Percentiles rank a stretch among this genome's conserved stretches.
phyloP scores from a whole-genome alignment of 2,329 filamentous ascomycete genomes.

The Coleophoma eucalyptorum region DNA sequence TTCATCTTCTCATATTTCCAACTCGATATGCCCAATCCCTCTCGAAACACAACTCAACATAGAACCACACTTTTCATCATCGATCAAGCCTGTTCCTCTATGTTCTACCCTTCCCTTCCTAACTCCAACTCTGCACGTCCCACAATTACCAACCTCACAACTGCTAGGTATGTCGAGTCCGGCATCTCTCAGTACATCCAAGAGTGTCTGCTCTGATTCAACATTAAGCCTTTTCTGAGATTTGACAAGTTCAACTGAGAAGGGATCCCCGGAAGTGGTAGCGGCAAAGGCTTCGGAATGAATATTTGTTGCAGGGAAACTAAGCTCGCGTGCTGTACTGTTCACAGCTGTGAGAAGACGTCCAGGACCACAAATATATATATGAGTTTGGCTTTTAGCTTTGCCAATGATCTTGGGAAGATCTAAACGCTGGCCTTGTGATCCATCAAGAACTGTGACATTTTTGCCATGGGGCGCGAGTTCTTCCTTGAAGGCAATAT shows the following conservation, averaged over 20 bases:
- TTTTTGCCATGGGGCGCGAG: conserved; percentile 37
- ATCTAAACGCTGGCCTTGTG: conserved; percentile 45
- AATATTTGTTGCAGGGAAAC: conserved; percentile 43
- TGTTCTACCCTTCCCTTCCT: conserved; percentile 31
- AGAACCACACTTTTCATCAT: conserved; percentile 24
- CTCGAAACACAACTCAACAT: conserved; percentile 16
- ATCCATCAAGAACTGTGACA: conserved; percentile 47
- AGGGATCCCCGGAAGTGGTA: conserved; percentile 51
- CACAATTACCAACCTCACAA: conserved; percentile 38
- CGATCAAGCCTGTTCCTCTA: conserved; percentile 30
- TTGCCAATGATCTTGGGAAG: conserved; percentile 39
- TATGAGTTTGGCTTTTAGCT: conserved; percentile 46
- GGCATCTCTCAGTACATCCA: conserved; percentile 33
- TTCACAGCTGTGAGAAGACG: conserved; percentile 50
- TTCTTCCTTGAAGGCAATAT: conserved; percentile 46
- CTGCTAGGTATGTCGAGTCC: conserved; percentile 35
- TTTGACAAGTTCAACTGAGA: conserved; percentile 49
- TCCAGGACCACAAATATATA: conserved; percentile 57
- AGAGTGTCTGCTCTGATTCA: conserved; percentile 33
- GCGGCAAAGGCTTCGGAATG: conserved; percentile 58
- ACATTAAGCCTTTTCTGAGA: conserved; percentile 35
- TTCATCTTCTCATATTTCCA: conserved; percentile 1
- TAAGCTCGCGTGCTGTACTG: conserved; percentile 33
- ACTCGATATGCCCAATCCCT: conserved; percentile 12
- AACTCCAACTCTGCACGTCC: conserved; percentile 34